These are phyloP conservation scores for Areca catechu DNA, from an alignment of 176 grass and related monocot species.

Conservation along the genomic window DNA sequence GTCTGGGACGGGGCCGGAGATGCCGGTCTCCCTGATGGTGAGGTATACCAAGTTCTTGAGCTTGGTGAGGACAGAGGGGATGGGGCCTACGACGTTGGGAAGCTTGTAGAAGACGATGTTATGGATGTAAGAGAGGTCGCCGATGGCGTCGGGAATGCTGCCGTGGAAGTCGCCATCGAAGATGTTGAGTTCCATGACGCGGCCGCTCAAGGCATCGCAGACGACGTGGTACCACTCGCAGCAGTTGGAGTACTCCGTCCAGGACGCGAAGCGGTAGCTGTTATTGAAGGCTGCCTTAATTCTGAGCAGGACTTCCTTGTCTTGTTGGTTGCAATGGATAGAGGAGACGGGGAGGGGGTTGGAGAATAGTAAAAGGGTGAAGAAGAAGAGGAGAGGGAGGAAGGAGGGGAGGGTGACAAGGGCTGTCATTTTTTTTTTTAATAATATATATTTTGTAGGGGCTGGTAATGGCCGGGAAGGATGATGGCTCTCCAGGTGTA, in stretches of 20 bases:
- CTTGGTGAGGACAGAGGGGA: slow-evolving; percentile 45
- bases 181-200: slow-evolving; percentile 30
- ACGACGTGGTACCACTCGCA: slow-evolving; percentile 39
- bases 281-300: slow-evolving; percentile 52
- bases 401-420: not conserved
- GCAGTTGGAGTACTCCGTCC: slow-evolving; percentile 47
- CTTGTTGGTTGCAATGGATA: slow-evolving; percentile 13
- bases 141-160: slow-evolving; percentile 37
- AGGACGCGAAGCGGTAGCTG: slow-evolving; percentile 36
- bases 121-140: slow-evolving; percentile 40
- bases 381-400: slow-evolving; percentile 5
- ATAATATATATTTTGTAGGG: no score
- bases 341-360: not conserved
- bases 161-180: slow-evolving; percentile 18
- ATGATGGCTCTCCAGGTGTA: no score
- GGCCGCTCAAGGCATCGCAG: slow-evolving; percentile 20
- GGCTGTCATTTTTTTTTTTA: no score
- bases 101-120: slow-evolving; percentile 36
- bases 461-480: no score
- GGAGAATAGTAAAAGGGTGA: slow-evolving; percentile 13
- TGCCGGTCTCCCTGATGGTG: slow-evolving; percentile 46
- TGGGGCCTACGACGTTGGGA: slow-evolving; percentile 37
- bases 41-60: slow-evolving; percentile 43
- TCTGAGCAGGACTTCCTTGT: slow-evolving; percentile 30
- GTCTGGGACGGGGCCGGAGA: slow-evolving; percentile 45